Evolutionary conservation across 2,329 filamentous ascomycete genomes (phyloP), one percentile per base, ranked within the genome.

Genomic region (Paramyrothecium sp.): DNA sequence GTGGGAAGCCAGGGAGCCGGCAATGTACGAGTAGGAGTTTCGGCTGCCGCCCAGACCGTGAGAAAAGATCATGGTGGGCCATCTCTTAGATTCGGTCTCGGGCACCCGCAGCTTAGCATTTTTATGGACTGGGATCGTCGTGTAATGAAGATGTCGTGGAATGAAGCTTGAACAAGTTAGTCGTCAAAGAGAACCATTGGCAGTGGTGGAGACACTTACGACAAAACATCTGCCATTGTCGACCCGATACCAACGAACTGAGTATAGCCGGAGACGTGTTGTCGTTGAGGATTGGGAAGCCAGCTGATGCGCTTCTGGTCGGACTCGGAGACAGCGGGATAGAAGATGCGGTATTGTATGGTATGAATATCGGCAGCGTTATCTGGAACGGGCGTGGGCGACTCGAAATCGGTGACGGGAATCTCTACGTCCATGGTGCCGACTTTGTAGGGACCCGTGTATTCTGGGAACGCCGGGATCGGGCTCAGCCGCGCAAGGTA

Each of bases 31-130:
- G 75, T 96, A 96, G 12, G 90, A 86, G 66, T 95, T 95, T 62
- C 90, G 83, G 58, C 85, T 88, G 41, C 92, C 92, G 41, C 90
- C 92, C 1, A 96, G 79, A 1, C 92, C 92, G 69, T 96, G 92
- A 2, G 91, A 95, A 73, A 96, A 96, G 60, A 96, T 79, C 77
- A 92, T 87, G 1, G 91, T 89, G 0, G 92, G 91, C 89, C 90
- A 95, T 75, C 85, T 78, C 56, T 79, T 75, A 58, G 76, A 73
- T 3, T 76, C 67, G 3, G 78, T 74, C 12, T 75, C 66, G 58
- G 85, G 67, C 58, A 77, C 58, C 68, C 87, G 80, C 8, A 93
- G 72, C 7, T 81, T 78, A 12, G 90, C 90, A 69, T 92, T 90
- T 63, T 90, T 87, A 62, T 86, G 80, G 23, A 85, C 89, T 7